phyloP scores from a whole-genome alignment of 805 yeast species.

The Nakazawaea populi region DNA sequence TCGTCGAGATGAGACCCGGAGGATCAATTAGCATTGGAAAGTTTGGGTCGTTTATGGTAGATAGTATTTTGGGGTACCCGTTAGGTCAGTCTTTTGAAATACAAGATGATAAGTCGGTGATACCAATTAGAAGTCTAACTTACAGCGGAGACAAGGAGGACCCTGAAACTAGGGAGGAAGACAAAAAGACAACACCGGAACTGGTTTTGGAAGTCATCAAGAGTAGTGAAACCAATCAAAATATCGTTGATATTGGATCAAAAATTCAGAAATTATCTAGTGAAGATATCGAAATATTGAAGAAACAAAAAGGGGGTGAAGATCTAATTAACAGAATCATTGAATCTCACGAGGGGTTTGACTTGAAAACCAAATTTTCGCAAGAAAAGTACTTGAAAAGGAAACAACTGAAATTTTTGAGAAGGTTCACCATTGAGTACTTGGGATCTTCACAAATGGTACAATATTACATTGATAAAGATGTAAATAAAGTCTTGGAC shows the following conservation, averaged over 20 bases:
- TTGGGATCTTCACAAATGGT: slow-evolving; percentile 66
- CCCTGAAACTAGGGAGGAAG: slow-evolving; percentile 27
- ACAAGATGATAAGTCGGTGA: slow-evolving; percentile 44
- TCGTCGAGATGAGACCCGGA: slow-evolving; percentile 59
- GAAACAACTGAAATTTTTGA: slow-evolving; percentile 85
- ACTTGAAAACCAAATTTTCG: slow-evolving; percentile 81
- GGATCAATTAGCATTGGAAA: slow-evolving; percentile 75
- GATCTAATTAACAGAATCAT: slow-evolving; percentile 78
- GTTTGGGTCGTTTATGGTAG: slow-evolving; percentile 79
- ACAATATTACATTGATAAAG: slow-evolving; percentile 73
- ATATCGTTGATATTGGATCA: slow-evolving; percentile 62
- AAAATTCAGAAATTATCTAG: slow-evolving; percentile 66
- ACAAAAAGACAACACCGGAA: slow-evolving; percentile 24
- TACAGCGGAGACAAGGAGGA: slow-evolving; percentile 20
- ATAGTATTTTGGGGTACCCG: slow-evolving; percentile 71
- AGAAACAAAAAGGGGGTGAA: slow-evolving; percentile 63
- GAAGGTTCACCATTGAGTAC: slow-evolving; percentile 78
- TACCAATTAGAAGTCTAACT: slow-evolving; percentile 39
- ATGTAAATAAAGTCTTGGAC: slow-evolving; percentile 64
- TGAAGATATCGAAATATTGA: slow-evolving; percentile 82
- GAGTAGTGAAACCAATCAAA: slow-evolving; percentile 58
- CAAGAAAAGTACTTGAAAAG: slow-evolving; percentile 90
- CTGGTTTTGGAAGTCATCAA: slow-evolving; percentile 15
- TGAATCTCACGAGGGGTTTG: slow-evolving; percentile 79
- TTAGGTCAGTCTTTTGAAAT: slow-evolving; percentile 91